Evolutionary conservation across 805 yeast genomes (phyloP).

Genomic region (Cyberlindnera galapagoensis): DNA sequence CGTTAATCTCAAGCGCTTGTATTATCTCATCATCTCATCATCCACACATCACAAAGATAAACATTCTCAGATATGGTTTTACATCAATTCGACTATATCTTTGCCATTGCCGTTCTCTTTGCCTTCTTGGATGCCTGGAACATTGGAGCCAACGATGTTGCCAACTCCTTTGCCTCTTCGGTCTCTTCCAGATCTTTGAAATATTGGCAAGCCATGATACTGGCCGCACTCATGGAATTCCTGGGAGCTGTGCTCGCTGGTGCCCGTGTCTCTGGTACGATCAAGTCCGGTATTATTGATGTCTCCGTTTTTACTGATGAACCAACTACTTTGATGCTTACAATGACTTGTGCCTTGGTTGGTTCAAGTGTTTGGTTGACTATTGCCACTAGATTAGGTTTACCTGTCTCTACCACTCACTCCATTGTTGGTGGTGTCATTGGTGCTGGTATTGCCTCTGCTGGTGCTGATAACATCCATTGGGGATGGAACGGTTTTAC

Average conservation of each 20-base stretch:
- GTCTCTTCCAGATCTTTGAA: slow-evolving; percentile 63
- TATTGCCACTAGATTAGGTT: slow-evolving; percentile 57
- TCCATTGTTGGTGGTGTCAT: slow-evolving; percentile 71
- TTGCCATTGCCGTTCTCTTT: slow-evolving; percentile 62
- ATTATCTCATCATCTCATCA: neutral
- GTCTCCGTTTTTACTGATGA: slow-evolving; percentile 39
- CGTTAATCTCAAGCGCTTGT: too few relatives aligned
- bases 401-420: slow-evolving; percentile 82
- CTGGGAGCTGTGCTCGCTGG: slow-evolving; percentile 73
- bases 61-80: slow-evolving; percentile 11
- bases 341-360: slow-evolving; percentile 69
- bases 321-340: slow-evolving; percentile 68
- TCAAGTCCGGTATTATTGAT: slow-evolving; percentile 57
- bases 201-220: slow-evolving; percentile 70
- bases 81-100: slow-evolving; percentile 54
- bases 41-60: neutral
- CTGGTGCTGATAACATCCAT: slow-evolving; percentile 48
- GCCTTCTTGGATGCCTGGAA: slow-evolving; percentile 76
- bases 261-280: slow-evolving; percentile 67
- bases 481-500: slow-evolving; percentile 79
- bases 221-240: slow-evolving; percentile 67
- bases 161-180: slow-evolving; percentile 74
- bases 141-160: slow-evolving; percentile 79
- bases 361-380: slow-evolving; percentile 71
- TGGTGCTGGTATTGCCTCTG: slow-evolving; percentile 71